Evolutionary conservation across 2,329 filamentous ascomycete genomes (phyloP).

Genomic region (Exophiala xenobiotica): DNA sequence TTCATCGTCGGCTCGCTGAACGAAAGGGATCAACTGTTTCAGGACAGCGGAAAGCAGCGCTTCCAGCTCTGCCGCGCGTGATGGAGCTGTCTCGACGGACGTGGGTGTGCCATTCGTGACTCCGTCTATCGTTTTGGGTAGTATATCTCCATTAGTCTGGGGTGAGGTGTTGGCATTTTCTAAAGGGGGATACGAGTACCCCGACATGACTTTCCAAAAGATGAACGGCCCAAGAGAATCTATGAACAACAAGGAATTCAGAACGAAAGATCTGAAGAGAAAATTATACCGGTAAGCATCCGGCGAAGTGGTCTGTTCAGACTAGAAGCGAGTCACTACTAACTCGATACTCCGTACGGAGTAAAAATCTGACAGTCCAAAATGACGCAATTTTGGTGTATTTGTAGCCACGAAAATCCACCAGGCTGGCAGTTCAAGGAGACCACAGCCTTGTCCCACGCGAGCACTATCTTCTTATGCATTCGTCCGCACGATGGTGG

Average conservation of each 20-base stretch:
- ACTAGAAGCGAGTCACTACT: too few species aligned
- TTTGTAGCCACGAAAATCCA: too few species aligned
- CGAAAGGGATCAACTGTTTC: conserved; percentile 46
- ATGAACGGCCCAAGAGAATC: not conserved
- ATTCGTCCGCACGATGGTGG: conserved; percentile 21
- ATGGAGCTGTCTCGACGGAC: not conserved
- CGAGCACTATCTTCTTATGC: conserved; percentile 7
- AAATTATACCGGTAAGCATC: too few species aligned
- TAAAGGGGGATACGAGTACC: too few species aligned
- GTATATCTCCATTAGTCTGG: not conserved
- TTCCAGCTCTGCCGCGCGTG: conserved; percentile 20
- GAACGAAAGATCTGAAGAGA: too few species aligned
- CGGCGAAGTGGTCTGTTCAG: too few species aligned
- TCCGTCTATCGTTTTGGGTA: not conserved
- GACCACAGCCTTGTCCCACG: not conserved
- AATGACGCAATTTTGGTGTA: conserved; percentile 13
- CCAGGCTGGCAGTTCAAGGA: too few species aligned
- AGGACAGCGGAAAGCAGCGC: conserved; percentile 37
- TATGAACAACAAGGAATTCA: too few species aligned
- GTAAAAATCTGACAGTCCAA: not conserved
- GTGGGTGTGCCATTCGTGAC: not conserved
- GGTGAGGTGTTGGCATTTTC: not conserved
- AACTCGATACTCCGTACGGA: too few species aligned
- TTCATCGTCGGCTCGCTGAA: conserved; percentile 43
- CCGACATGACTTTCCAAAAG: too few species aligned